Evolutionary conservation across 1,284 basidiomycete genomes (phyloP).

Genomic region (Pseudozyma sp.): DNA sequence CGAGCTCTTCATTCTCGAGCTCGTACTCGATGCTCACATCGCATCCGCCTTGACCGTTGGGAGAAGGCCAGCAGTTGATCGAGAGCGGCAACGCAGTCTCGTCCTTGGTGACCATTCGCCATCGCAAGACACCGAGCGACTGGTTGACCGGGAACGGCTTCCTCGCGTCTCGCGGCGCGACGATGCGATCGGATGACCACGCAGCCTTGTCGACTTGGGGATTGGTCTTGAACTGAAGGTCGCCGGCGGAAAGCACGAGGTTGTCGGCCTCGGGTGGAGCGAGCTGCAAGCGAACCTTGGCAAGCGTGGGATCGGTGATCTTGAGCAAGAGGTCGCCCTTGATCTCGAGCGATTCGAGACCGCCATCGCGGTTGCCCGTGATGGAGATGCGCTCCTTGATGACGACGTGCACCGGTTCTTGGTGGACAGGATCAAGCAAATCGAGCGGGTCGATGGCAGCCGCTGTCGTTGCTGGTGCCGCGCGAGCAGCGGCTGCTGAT

Average conservation of each 20-base stretch:
- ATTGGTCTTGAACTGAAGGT: slow-evolving; percentile 91
- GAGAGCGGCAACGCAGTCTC: slow-evolving; percentile 90
- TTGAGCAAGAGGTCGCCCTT: slow-evolving; percentile 93
- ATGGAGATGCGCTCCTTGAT: slow-evolving; percentile 86
- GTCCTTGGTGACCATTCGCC: slow-evolving; percentile 90
- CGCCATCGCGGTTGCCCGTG: slow-evolving; percentile 87
- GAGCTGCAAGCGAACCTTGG: slow-evolving; percentile 82
- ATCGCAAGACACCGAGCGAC: slow-evolving; percentile 81
- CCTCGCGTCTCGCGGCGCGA: slow-evolving; percentile 85
- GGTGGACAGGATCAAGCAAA: slow-evolving; percentile 79
- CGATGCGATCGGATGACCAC: slow-evolving; percentile 75
- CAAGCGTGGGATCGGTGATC: slow-evolving; percentile 80
- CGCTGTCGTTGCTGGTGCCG: slow-evolving; percentile 70
- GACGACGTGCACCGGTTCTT: slow-evolving; percentile 84
- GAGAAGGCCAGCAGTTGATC: slow-evolving; percentile 95
- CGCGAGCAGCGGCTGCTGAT: slow-evolving; percentile 36
- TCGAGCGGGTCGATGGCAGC: slow-evolving; percentile 67
- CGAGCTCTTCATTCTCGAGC: slow-evolving; percentile 76
- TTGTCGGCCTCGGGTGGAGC: slow-evolving; percentile 72
- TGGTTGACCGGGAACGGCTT: slow-evolving; percentile 89
- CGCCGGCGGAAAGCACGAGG: slow-evolving; percentile 76
- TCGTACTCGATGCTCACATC: slow-evolving; percentile 98
- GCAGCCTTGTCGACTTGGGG: slow-evolving; percentile 91
- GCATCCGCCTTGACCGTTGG: slow-evolving; percentile 79
- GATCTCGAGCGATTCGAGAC: slow-evolving; percentile 86